phyloP scores from a whole-genome alignment of 2,329 filamentous ascomycete genomes.

The Dendryphion nanum region DNA sequence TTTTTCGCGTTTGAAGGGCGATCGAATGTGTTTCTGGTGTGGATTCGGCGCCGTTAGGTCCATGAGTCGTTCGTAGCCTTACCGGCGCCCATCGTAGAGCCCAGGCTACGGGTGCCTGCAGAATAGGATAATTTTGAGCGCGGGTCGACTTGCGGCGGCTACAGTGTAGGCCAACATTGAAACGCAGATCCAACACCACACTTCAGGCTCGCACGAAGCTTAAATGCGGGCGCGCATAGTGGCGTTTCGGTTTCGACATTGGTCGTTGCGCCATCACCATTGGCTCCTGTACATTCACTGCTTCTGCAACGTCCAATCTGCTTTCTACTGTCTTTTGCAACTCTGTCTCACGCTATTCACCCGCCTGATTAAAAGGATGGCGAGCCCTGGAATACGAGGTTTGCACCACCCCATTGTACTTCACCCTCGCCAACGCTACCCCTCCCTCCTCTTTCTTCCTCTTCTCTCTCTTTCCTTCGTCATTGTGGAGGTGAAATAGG shows the following conservation, averaged over 20 bases:
- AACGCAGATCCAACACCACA: conserved; percentile 34
- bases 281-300: conserved; percentile 30
- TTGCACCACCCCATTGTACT: conserved; percentile 11
- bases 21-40: neutral
- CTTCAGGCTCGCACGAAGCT: conserved; percentile 32
- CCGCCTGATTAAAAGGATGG: conserved; percentile 30
- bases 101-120: neutral
- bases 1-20: neutral
- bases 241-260: conserved; percentile 36
- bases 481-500: conserved; percentile 14
- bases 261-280: conserved; percentile 23
- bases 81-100: neutral
- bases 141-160: conserved; percentile 25
- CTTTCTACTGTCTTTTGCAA: conserved; percentile 12
- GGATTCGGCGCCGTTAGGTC: neutral
- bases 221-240: conserved; percentile 30
- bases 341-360: conserved; percentile 29
- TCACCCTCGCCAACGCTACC: conserved; percentile 14
- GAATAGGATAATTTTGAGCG: no score
- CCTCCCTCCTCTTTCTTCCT: conserved; percentile 14
- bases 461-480: conserved; percentile 13
- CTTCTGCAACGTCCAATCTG: conserved; percentile 18
- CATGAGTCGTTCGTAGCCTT: neutral
- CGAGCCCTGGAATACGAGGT: conserved; percentile 1
- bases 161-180: conserved; percentile 34